Evolutionary conservation across 2,329 filamentous ascomycete species (phyloP).

Genomic region (Cercospora sp.): DNA sequence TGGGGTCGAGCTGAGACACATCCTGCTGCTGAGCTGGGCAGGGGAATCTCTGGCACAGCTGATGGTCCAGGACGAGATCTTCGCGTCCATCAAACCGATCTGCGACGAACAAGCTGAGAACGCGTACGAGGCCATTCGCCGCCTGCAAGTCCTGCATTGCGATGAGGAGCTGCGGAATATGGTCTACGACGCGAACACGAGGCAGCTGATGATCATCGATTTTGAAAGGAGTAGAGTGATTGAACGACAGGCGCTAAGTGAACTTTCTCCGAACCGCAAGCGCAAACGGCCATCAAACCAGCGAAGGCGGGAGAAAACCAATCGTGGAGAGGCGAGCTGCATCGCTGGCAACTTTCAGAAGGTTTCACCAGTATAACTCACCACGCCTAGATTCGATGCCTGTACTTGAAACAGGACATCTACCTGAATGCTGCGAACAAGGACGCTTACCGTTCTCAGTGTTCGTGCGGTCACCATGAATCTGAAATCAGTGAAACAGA

Average conservation of each 20-base stretch:
- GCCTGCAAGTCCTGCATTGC: conserved; percentile 2
- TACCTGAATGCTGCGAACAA: conserved; percentile 2
- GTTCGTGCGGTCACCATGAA: not conserved
- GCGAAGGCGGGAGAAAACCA: not conserved
- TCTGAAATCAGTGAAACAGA: not conserved
- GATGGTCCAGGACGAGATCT: not conserved
- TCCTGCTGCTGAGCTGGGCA: conserved; percentile 9
- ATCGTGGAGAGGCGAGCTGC: not conserved
- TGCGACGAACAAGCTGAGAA: not conserved
- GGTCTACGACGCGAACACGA: not conserved
- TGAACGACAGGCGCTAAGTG: conserved; percentile 11
- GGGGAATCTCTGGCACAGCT: not conserved
- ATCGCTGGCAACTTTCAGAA: conserved; percentile 8
- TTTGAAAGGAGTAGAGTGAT: conserved; percentile 4
- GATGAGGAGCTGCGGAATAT: not conserved
- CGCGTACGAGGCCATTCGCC: conserved; percentile 4
- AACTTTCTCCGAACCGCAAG: conserved; percentile 9
- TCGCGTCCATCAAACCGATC: not conserved
- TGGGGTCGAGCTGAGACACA: conserved; percentile 5
- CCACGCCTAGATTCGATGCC: not conserved
- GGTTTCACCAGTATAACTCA: not conserved
- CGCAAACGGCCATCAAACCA: conserved; percentile 2
- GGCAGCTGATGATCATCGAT: conserved; percentile 6
- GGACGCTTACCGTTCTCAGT: not conserved
- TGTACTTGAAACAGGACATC: not conserved